A percentile compares a stretch with the other conserved stretches of the same genome.
phyloP scores from a whole-genome alignment of 805 yeast genomes.

The Cephaloascus fragrans region DNA sequence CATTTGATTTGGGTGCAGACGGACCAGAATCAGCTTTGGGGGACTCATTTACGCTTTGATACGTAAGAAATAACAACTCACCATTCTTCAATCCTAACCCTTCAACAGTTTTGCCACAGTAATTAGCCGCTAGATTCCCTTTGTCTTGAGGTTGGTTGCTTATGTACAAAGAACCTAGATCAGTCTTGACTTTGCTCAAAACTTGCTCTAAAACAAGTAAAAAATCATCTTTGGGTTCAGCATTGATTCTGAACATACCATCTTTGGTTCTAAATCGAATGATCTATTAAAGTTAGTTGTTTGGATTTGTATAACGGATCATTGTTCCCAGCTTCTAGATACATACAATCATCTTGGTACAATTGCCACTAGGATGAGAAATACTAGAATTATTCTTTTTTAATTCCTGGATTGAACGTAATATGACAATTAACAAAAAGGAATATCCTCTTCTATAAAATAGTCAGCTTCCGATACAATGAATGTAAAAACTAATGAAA shows the following conservation, averaged over 20 bases:
- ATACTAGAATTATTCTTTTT: no score
- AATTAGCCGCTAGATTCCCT: slow-evolving; percentile 28
- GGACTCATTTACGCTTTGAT: slow-evolving; percentile 9
- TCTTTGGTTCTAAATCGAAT: slow-evolving; percentile 78
- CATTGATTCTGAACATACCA: slow-evolving; percentile 67
- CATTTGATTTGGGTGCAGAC: background rate
- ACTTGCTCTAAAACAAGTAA: slow-evolving; percentile 31
- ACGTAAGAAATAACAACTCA: slow-evolving; percentile 40
- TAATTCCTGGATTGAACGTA: no score
- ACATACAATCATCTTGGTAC: no score
- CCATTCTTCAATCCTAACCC: slow-evolving; percentile 52
- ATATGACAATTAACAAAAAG: no score
- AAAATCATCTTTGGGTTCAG: slow-evolving; percentile 36
- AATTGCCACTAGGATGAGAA: no score
- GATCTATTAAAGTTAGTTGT: no score
- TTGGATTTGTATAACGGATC: no score
- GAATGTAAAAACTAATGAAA: no score
- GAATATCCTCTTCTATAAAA: no score
- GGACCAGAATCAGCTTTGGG: background rate
- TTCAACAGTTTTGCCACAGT: slow-evolving; percentile 24
- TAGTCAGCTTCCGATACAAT: no score
- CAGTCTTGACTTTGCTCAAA: slow-evolving; percentile 15
- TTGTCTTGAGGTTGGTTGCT: slow-evolving; percentile 35
- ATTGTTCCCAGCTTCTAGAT: no score
- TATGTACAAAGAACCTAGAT: slow-evolving; percentile 19